Conservation (phyloP, 2,329 filamentous ascomycete genomes). For the Nothophaeocryptopus gaeumannii region DNA sequence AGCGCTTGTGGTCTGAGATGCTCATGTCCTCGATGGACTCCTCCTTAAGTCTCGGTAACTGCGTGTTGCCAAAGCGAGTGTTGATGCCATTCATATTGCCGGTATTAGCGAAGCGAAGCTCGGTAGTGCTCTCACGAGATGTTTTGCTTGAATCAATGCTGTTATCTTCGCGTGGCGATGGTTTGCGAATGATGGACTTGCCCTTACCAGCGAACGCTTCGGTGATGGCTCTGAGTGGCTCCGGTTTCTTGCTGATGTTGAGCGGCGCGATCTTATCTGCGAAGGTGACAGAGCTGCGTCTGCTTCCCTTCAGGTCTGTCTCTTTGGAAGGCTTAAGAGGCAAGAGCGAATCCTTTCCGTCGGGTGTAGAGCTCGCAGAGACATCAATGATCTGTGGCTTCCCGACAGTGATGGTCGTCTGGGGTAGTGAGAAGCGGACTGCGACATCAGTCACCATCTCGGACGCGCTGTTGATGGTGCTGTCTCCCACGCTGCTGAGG, state of each 20-base stretch:
- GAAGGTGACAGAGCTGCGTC: constrained; percentile 32
- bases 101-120: constrained; percentile 25
- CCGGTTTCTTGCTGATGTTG: constrained; percentile 32
- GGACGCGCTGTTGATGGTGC: constrained; percentile 31
- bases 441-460: constrained; percentile 38
- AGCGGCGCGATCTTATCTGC: constrained; percentile 37
- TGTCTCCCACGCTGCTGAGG: constrained; percentile 33
- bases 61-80: constrained; percentile 29
- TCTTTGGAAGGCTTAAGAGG: constrained; percentile 14
- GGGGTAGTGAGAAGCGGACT: constrained; percentile 38
- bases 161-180: constrained; percentile 27
- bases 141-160: constrained; percentile 17
- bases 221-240: constrained; percentile 17
- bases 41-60: constrained; percentile 46
- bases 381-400: constrained; percentile 36
- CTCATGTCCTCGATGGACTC: constrained; percentile 49
- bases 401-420: constrained; percentile 36
- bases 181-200: constrained; percentile 29
- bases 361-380: constrained; percentile 30
- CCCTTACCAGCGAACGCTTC: constrained; percentile 22
- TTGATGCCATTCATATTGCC: constrained; percentile 21
- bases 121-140: constrained; percentile 27
- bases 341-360: constrained; percentile 1
- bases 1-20: constrained; percentile 29
- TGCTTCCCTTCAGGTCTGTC: constrained; percentile 15